phyloP scores from a whole-genome alignment of 495 filamentous ascomycete genomes.

The Ascobolus immersus region DNA sequence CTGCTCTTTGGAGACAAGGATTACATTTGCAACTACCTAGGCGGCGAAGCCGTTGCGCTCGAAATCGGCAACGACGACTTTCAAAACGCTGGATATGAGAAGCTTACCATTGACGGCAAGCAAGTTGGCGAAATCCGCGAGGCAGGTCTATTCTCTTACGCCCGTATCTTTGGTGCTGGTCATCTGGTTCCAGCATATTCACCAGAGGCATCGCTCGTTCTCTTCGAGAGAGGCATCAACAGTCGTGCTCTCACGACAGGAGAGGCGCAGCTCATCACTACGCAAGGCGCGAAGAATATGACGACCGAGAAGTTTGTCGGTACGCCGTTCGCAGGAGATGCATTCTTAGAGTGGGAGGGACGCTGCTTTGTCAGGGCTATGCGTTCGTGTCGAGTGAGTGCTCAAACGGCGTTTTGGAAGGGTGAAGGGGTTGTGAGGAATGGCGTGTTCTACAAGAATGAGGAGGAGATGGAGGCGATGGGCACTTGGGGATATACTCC shows the following conservation, averaged over 20 bases:
- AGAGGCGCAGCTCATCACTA: no score
- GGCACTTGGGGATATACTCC: no score
- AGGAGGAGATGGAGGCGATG: no score
- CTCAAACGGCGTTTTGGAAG: no score
- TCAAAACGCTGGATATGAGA: slow-evolving; percentile 30
- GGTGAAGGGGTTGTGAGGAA: no score
- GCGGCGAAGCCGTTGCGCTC: slow-evolving; percentile 34
- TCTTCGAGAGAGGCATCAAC: slow-evolving; percentile 32
- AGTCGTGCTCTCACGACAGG: slow-evolving; percentile 38
- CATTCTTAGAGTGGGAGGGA: no score
- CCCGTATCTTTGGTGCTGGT: slow-evolving; percentile 41
- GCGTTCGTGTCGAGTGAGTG: no score
- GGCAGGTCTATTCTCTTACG: slow-evolving; percentile 42
- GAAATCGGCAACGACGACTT: slow-evolving; percentile 26
- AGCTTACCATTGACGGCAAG: slow-evolving; percentile 25
- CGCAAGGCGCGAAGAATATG: no score
- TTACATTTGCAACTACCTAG: slow-evolving; percentile 44
- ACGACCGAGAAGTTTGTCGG: no score
- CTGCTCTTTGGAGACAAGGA: slow-evolving; percentile 23
- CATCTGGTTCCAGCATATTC: slow-evolving; percentile 50
- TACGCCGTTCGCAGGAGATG: no score
- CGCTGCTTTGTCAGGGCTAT: no score
- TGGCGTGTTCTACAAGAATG: no score
- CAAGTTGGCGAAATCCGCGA: slow-evolving; percentile 42
- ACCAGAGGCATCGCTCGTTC: slow-evolving; percentile 31